Evolutionary conservation across 176 grass and related monocot genomes (phyloP), one percentile per base, ranked within the genome.

Genomic region (Tillandsia leiboldiana): DNA sequence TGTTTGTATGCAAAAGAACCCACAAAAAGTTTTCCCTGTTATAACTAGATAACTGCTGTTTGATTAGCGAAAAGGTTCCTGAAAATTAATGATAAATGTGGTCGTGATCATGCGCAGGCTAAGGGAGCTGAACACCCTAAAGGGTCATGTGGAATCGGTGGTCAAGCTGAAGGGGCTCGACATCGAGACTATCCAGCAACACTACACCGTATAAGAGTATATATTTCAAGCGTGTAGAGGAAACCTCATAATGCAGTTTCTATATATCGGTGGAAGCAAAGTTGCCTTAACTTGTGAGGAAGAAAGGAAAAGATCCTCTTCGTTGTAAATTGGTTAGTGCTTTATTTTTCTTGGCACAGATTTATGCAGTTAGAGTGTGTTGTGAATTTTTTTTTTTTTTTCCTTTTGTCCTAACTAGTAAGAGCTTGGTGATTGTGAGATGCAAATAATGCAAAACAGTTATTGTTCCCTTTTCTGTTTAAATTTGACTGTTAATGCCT

Each of bases 61-160:
- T 20, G 33, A 42, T 42, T 42, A 42, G 33, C 33, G 33, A 7
- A 42, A 42, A 42, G 33, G 33, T 42, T 0, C 33, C 33, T 42
- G 33, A 42, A 42, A 42, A 42, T 42, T 42, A 42, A 42, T 42
- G 33, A 42, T 42, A 42, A 42, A 42, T 42, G 33, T 42, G 33
- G 33, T 61, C 22, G 1, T 61, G 56, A 61, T 61, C 56, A 23
- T 61, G 17, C 22, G 56, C 56, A 61, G 56, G 56, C 56, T 61
- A 61, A 61, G 56, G 56, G 56, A 61, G 10, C 56, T 61, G 17
- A 14, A 61, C 56, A 61, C 56, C 22, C 56, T 61, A 61, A 61
- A 61, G 56, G 56, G 56, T 61, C 56, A 61, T 0, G 56, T 61
- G 17, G 56, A 61, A 61, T 61, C 56, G 17, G 56, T 61, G 11